phyloP scores from a whole-genome alignment of 2,329 filamentous ascomycete genomes.

The Pseudogymnoascus sp. region DNA sequence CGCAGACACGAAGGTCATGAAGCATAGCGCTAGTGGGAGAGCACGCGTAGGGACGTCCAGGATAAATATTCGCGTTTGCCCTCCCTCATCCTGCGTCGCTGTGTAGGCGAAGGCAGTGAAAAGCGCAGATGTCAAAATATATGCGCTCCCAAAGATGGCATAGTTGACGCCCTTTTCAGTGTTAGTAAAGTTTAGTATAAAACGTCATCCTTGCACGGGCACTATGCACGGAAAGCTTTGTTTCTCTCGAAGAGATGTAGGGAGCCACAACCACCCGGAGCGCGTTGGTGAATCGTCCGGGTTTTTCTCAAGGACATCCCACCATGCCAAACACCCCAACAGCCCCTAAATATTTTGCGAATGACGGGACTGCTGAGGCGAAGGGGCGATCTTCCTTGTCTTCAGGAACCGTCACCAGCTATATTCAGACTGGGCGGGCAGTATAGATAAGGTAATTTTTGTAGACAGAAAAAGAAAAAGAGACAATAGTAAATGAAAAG shows the following conservation, averaged over 20 bases:
- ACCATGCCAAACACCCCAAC: conserved; percentile 47
- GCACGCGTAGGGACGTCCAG: conserved; percentile 74
- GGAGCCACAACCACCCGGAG: conserved; percentile 30
- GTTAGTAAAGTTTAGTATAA: conserved; percentile 23
- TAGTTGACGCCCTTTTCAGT: conserved; percentile 41
- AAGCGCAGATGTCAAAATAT: conserved; percentile 53
- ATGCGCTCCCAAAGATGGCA: conserved; percentile 38
- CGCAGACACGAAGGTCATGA: conserved; percentile 61
- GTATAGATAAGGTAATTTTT: conserved; percentile 47
- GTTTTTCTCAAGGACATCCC: conserved; percentile 43
- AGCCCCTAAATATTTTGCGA: conserved; percentile 42
- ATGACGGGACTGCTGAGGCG: conserved; percentile 42
- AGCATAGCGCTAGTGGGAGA: conserved; percentile 71
- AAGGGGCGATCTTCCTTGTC: conserved; percentile 50
- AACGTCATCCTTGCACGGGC: not conserved
- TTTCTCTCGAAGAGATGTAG: conserved; percentile 26
- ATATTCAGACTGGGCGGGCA: conserved; percentile 45
- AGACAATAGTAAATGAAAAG: conserved; percentile 16
- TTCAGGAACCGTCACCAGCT: conserved; percentile 51
- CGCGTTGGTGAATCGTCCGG: conserved; percentile 32
- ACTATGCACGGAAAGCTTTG: not conserved
- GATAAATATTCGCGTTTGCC: conserved; percentile 70
- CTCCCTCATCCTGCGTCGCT: conserved; percentile 73
- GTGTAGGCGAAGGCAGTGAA: conserved; percentile 77
- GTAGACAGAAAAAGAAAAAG: conserved; percentile 12